Evolutionary conservation across 495 filamentous ascomycete genomes (phyloP).

Genomic region (Lasiosphaeria hispida): DNA sequence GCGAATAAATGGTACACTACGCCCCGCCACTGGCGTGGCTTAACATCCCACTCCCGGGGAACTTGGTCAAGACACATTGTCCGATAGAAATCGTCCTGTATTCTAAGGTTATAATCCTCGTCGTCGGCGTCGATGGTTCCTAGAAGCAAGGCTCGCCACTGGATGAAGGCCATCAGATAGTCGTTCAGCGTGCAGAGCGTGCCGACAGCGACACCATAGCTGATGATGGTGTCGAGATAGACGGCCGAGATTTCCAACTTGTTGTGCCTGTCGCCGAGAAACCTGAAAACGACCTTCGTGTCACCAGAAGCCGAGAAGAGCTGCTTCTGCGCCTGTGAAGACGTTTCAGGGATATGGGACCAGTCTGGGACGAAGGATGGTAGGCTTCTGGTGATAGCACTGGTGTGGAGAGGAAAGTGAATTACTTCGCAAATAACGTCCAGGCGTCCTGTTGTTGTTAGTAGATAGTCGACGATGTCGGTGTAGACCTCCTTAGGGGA

Average conservation of each 20-base stretch:
- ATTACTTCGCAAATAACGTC: no score
- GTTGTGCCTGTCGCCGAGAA: background rate
- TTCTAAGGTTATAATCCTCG: background rate
- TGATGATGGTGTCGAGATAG: background rate
- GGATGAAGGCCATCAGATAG: background rate
- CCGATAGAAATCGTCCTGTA: background rate
- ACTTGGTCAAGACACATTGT: background rate
- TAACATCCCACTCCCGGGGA: background rate
- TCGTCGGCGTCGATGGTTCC: background rate
- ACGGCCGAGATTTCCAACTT: slow-evolving; percentile 1
- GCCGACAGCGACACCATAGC: background rate
- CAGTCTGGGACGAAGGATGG: background rate
- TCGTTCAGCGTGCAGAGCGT: background rate
- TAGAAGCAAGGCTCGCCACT: background rate
- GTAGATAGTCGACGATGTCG: no score
- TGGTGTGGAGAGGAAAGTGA: no score
- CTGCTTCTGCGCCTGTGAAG: no score
- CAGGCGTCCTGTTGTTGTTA: no score
- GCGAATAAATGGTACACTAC: background rate
- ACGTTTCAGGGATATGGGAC: no score
- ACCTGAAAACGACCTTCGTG: background rate
- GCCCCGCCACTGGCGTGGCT: background rate
- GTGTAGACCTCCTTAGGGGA: no score
- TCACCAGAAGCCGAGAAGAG: background rate
- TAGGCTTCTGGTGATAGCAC: no score